Base-by-base conservation (phyloP, 108 stramenopile genomes). In the Nitzschia inconspicua region DNA sequence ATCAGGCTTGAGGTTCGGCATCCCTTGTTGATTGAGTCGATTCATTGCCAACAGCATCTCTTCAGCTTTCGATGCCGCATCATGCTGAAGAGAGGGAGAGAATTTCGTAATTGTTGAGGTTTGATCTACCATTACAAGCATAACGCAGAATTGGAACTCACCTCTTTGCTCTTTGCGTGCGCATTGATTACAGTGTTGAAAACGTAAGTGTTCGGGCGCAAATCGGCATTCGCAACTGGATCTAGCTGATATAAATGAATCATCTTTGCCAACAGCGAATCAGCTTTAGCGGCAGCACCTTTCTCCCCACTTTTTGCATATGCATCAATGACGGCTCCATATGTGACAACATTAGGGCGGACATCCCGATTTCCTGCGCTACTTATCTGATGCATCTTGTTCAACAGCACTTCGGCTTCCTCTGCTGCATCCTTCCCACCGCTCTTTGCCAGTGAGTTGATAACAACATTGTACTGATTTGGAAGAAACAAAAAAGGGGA, bases 41-140 rank as follows among this genome's bases (percentile, higher is more conserved):
- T 75, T 80, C 91, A 93, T 93, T 8, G 83, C 86, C 8, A 84
- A 70, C 8, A 93, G 70, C 88, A 93, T 87, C 65, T 87, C 91
- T 57, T 89, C 88, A 3, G 91, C 91, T 63, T 89, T 89, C 11
- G 82, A 77, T 1, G 88, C 91, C 8, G 86, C 86, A 58, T 87
- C 86, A 16, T 32, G 73, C 26, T 79, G 34, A 32, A 5, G 27
- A 31, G 35, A 30, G 4, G 16, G 46, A n/a, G 32, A 37, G 53
- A 39, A 19, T 26, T n/a, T 6, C 5, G 29, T 29, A 18, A n/a
- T n/a, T 55, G 53, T n/a, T 55, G n/a, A 37, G 16, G 27, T 18
- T 6, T 47, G 23, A 18, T 48, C 14, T 23, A 22, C 6, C 0
- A 48, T 6, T 14, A 48, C 47, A 48, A 22, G 14, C 5, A 48